Conservation (phyloP, 805 yeast genomes). For the Candida easanensis region DNA sequence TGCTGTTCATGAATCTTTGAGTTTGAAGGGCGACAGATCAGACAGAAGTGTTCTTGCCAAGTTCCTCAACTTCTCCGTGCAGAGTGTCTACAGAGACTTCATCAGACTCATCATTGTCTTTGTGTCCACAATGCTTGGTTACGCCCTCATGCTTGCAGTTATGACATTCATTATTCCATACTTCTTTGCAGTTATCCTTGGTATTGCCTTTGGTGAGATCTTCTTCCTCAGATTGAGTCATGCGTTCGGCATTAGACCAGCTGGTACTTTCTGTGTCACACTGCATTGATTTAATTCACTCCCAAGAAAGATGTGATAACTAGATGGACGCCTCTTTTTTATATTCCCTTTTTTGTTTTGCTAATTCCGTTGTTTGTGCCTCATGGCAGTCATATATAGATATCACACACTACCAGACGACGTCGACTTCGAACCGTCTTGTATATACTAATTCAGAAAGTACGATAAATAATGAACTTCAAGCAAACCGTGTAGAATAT, state of each 20-base stretch:
- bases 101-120: slow-evolving; percentile 56
- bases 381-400: no score
- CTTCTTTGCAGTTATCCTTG: slow-evolving; percentile 71
- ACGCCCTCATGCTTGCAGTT: slow-evolving; percentile 74
- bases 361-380: no score
- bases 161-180: slow-evolving; percentile 68
- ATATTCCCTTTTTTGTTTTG: no score
- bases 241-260: slow-evolving; percentile 33
- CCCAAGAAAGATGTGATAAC: no score
- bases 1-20: neutral
- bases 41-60: slow-evolving; percentile 29
- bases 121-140: slow-evolving; percentile 62
- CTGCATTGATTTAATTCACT: slow-evolving; percentile 20
- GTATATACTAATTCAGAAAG: no score
- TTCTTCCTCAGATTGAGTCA: slow-evolving; percentile 58
- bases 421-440: no score
- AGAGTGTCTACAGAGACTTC: slow-evolving; percentile 46
- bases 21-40: neutral
- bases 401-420: no score
- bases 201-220: slow-evolving; percentile 68
- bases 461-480: no score
- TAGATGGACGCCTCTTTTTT: no score
- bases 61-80: slow-evolving; percentile 34
- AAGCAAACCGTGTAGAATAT: no score
- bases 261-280: slow-evolving; percentile 16